phyloP scores from a whole-genome alignment of 73 alveolate species.

The Stentor coeruleus region DNA sequence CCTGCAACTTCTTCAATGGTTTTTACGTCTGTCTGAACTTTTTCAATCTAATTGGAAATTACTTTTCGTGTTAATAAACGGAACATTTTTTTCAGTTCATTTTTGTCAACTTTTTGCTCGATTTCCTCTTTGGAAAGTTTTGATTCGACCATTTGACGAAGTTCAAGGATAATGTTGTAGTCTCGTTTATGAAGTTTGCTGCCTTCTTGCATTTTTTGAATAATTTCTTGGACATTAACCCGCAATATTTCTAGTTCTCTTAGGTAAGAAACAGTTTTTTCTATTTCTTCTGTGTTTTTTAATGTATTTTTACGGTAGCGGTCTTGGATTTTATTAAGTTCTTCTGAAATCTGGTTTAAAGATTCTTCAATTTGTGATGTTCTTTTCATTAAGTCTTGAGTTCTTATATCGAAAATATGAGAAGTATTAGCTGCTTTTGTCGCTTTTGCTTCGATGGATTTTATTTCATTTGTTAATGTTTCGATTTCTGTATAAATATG shows the following conservation, averaged over 20 bases:
- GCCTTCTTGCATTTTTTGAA: constrained; percentile 20
- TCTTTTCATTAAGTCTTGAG: neutral
- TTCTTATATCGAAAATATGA: neutral
- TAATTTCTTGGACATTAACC: neutral
- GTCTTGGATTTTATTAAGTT: neutral
- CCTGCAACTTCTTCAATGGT: neutral
- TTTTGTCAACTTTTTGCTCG: constrained; percentile 24
- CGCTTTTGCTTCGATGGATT: neutral
- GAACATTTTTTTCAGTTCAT: constrained; percentile 11
- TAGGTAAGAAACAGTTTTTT: neutral
- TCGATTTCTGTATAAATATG: too few relatives aligned
- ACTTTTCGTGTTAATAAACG: neutral
- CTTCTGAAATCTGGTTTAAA: neutral
- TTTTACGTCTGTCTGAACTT: neutral
- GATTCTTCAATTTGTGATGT: neutral
- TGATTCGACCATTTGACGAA: neutral
- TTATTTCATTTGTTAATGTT: neutral
- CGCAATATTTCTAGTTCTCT: neutral
- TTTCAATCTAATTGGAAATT: neutral
- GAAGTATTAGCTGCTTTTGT: neutral
- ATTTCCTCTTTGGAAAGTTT: constrained; percentile 5
- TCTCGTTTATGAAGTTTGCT: neutral
- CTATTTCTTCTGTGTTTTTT: neutral
- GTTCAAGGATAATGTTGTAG: neutral
- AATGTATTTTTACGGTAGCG: neutral